Conservation (phyloP, 441 rosid genomes). For the Croton setiger region DNA sequence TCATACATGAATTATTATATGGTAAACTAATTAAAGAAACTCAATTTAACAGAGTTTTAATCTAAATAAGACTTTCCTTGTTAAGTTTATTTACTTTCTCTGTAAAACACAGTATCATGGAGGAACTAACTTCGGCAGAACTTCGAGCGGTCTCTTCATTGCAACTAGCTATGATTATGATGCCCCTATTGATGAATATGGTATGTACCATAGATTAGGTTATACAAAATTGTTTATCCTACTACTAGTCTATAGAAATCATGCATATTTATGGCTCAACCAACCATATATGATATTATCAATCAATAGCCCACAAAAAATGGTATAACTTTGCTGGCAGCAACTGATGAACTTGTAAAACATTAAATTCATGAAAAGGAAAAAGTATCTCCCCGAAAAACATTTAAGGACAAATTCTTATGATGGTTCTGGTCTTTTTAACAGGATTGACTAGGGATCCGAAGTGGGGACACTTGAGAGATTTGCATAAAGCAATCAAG, state of each 20-base stretch:
- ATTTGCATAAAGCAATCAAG: constrained; percentile 86
- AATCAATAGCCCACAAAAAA: neutral
- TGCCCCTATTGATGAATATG: constrained; percentile 93
- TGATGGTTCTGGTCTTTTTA: neutral
- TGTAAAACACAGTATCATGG: constrained; percentile 70
- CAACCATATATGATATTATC: neutral
- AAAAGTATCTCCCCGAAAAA: neutral
- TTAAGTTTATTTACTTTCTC: neutral
- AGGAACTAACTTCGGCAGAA: constrained; percentile 95
- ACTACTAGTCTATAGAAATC: neutral
- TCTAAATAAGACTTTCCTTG: neutral
- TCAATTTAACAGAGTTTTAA: neutral
- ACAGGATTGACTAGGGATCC: constrained; percentile 83
- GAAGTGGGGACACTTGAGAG: constrained; percentile 96
- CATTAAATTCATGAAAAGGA: neutral
- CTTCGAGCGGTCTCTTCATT: constrained; percentile 95
- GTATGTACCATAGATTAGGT: constrained; percentile 33
- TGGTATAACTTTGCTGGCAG: constrained; percentile 13
- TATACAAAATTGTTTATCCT: neutral
- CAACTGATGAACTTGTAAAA: constrained; percentile 38
- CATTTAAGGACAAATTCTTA: neutral
- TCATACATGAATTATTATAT: constrained; percentile 87
- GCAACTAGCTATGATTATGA: constrained; percentile 96
- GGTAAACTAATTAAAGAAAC: constrained; percentile 41
- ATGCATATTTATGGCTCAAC: constrained; percentile 8